phyloP scores from a whole-genome alignment of 2,329 filamentous ascomycete species.

The Aspergillus ochraceoroseus region DNA sequence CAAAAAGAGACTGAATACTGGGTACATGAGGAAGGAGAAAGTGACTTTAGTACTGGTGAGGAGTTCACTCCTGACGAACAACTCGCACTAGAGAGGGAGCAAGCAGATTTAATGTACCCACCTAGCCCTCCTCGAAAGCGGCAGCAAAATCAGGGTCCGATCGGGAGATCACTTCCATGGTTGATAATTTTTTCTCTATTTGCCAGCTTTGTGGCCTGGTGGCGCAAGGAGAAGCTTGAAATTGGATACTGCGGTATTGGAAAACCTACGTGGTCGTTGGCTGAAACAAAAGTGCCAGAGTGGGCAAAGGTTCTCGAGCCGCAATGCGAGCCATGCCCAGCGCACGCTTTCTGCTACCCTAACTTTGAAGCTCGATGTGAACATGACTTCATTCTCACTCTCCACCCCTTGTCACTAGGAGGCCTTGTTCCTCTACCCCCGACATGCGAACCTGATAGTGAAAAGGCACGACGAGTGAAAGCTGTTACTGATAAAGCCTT shows the following conservation, averaged over 20 bases:
- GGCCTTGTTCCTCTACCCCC: constrained; percentile 80
- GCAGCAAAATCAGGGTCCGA: constrained; percentile 40
- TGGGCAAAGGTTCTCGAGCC: constrained; percentile 67
- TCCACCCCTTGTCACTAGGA: constrained; percentile 75
- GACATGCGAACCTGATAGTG: constrained; percentile 89
- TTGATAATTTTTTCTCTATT: constrained; percentile 67
- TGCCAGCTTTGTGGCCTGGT: constrained; percentile 72
- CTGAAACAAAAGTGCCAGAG: constrained; percentile 65
- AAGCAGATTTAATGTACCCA: constrained; percentile 46
- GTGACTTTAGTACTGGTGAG: constrained; percentile 64
- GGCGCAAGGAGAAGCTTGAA: constrained; percentile 90
- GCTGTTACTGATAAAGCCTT: constrained; percentile 82
- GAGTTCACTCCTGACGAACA: constrained; percentile 93
- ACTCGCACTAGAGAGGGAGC: constrained; percentile 69
- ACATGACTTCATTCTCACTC: constrained; percentile 75
- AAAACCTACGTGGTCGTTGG: constrained; percentile 55
- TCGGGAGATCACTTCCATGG: constrained; percentile 60
- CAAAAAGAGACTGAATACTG: constrained; percentile 40
- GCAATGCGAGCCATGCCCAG: constrained; percentile 82
- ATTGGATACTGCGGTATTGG: constrained; percentile 92
- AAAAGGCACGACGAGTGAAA: constrained; percentile 81
- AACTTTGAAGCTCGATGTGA: constrained; percentile 77
- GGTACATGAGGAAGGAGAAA: constrained; percentile 44
- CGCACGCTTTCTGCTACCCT: constrained; percentile 81
- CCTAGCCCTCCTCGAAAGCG: constrained; percentile 20